Conservation (phyloP, 208 protist genomes). For the Crithidia thermophila region DNA sequence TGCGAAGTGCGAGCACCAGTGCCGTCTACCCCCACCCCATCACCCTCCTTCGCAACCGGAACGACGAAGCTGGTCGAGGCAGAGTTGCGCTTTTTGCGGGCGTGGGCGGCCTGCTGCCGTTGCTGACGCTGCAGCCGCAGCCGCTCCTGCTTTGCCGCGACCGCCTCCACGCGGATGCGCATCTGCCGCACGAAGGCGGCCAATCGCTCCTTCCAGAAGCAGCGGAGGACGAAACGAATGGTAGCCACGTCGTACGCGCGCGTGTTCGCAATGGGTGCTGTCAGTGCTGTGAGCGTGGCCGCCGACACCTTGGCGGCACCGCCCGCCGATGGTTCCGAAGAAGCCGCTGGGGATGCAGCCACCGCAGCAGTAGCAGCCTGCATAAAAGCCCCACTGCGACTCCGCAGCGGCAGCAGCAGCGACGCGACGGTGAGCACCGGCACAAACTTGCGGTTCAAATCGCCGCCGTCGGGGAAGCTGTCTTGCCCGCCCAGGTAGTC, state of each 20-base stretch:
- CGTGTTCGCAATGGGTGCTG: conserved; percentile 40
- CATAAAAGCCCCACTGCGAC: conserved; percentile 13
- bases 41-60: too few relatives aligned
- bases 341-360: conserved; percentile 1
- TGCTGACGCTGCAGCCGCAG: background rate
- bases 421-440: conserved; percentile 79
- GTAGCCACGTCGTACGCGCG: conserved; percentile 60
- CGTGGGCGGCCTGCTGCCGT: background rate
- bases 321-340: too few relatives aligned
- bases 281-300: background rate
- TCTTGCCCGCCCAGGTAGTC: conserved; percentile 68
- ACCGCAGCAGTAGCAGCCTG: background rate
- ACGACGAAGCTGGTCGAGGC: too few relatives aligned
- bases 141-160: background rate
- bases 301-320: background rate
- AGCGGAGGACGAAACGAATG: conserved; percentile 71
- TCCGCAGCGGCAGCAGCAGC: conserved; percentile 60
- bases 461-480: conserved; percentile 34
- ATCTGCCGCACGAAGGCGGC: conserved; percentile 57
- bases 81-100: background rate
- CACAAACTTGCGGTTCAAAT: conserved; percentile 45
- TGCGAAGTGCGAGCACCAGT: background rate
- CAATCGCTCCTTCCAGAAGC: conserved; percentile 76
- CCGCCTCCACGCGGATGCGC: conserved; percentile 7
- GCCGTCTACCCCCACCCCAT: too few relatives aligned